Percentiles rank a stretch among this genome's conserved stretches.
These are phyloP conservation scores for Chlorencoelia australis DNA, from an alignment of 2,329 filamentous ascomycete genomes.

Conservation along the genomic window DNA sequence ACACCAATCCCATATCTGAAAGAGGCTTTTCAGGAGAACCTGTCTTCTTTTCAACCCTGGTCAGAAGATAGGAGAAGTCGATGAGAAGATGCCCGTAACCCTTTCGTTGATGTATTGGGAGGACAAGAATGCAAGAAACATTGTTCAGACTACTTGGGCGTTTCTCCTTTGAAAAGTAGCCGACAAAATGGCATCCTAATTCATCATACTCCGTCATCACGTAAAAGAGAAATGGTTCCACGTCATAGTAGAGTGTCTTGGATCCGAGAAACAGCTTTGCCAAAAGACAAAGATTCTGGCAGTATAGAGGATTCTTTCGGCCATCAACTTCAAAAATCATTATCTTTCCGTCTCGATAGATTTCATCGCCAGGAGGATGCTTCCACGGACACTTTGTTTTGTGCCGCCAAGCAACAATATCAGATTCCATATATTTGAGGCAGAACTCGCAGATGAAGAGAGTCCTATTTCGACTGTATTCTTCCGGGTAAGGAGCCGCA, in stretches of 20 bases:
- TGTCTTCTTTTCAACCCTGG: constrained; percentile 83
- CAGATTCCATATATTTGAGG: constrained; percentile 98
- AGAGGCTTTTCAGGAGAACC: constrained; percentile 95
- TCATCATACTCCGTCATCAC: constrained; percentile 93
- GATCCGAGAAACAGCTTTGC: constrained; percentile 97
- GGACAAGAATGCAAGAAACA: constrained; percentile 90
- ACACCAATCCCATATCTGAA: constrained; percentile 95
- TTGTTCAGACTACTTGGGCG: constrained; percentile 91
- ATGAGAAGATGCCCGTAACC: constrained; percentile 95
- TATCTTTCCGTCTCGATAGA: constrained; percentile 82
- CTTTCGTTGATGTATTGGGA: constrained; percentile 94
- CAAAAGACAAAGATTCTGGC: constrained; percentile 90
- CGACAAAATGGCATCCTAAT: constrained; percentile 88
- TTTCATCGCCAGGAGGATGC: constrained; percentile 94
- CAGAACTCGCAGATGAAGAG: constrained; percentile 99
- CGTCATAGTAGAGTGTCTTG: constrained; percentile 96
- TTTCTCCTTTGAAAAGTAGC: constrained; percentile 99
- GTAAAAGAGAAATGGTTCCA: constrained; percentile 94
- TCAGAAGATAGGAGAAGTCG: constrained; percentile 95
- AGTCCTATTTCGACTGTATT: constrained; percentile 92
- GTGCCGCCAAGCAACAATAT: constrained; percentile 95
- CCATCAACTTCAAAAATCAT: constrained; percentile 98
- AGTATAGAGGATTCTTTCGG: constrained; percentile 95
- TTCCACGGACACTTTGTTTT: constrained; percentile 96
- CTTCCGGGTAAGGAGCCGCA: constrained; percentile 92